These are phyloP conservation scores for Cytospora chrysosperma DNA, from an alignment of 2,329 filamentous ascomycete genomes.

Conservation along the genomic window DNA sequence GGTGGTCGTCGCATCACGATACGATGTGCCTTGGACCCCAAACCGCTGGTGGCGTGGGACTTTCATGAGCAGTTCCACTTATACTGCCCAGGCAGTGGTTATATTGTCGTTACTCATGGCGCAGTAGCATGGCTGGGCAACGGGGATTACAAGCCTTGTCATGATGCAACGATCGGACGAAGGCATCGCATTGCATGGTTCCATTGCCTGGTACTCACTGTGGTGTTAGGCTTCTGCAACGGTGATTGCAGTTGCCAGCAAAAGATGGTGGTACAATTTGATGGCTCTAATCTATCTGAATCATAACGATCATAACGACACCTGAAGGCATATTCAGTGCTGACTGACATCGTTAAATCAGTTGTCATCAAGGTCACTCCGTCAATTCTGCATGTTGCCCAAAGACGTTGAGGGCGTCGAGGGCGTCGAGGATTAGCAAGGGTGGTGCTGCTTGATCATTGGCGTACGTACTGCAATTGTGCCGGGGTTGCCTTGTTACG, in stretches of 20 bases:
- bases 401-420: background rate
- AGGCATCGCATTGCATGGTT: conserved; percentile 33
- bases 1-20: conserved; percentile 28
- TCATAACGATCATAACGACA: too few species aligned
- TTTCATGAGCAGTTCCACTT: background rate
- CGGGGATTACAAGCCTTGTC: conserved; percentile 30
- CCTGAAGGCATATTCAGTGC: too few species aligned
- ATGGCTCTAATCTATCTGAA: background rate
- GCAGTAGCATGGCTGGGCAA: conserved; percentile 7
- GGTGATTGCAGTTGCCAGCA: background rate
- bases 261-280: background rate
- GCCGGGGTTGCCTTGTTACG: background rate
- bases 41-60: too few species aligned
- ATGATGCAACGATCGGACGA: conserved; percentile 33
- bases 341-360: too few species aligned
- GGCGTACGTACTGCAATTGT: background rate
- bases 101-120: background rate
- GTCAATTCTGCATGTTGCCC: too few species aligned
- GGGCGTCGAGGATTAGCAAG: background rate
- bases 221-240: background rate
- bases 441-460: background rate
- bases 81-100: background rate
- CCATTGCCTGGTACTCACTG: background rate
- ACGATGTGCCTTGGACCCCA: conserved; percentile 24
- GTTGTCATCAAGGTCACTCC: background rate